Conservation (phyloP, 1,139 yeast genomes). For the Protomyces macrosporus region DNA sequence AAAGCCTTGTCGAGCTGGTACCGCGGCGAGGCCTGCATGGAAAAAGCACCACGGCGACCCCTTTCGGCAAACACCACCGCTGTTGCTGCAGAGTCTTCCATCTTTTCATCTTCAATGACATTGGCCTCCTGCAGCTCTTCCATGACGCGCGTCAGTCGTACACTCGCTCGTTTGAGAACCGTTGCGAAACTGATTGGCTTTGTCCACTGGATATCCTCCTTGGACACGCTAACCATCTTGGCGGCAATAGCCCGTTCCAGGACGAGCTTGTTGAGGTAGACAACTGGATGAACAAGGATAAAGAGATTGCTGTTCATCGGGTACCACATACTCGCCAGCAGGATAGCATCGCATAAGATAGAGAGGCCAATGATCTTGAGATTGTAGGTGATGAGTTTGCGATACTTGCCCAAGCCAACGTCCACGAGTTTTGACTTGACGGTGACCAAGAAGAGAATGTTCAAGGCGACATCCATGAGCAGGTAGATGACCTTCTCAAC, state of each 20-base stretch:
- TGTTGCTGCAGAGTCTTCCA: no score
- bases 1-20: not conserved
- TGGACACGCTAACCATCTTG: conserved; percentile 9
- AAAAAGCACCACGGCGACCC: not conserved
- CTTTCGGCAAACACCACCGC: not conserved
- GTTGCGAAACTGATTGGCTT: not conserved
- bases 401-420: conserved; percentile 8
- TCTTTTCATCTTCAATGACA: no score
- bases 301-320: conserved; percentile 5
- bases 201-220: not conserved
- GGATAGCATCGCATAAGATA: not conserved
- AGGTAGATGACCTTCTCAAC: conserved; percentile 11
- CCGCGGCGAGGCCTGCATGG: not conserved
- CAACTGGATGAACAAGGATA: conserved; percentile 12
- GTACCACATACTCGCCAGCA: conserved; percentile 10
- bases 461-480: not conserved
- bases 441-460: not conserved
- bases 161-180: not conserved
- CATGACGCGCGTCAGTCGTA: no score
- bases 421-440: conserved; percentile 1
- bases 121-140: no score
- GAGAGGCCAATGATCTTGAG: not conserved
- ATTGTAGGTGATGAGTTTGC: conserved; percentile 9
- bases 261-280: conserved; percentile 8
- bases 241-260: conserved; percentile 10